These are phyloP conservation scores for Fremontodendron californicum DNA, from an alignment of 345 rosid species.

Conservation along the genomic window DNA sequence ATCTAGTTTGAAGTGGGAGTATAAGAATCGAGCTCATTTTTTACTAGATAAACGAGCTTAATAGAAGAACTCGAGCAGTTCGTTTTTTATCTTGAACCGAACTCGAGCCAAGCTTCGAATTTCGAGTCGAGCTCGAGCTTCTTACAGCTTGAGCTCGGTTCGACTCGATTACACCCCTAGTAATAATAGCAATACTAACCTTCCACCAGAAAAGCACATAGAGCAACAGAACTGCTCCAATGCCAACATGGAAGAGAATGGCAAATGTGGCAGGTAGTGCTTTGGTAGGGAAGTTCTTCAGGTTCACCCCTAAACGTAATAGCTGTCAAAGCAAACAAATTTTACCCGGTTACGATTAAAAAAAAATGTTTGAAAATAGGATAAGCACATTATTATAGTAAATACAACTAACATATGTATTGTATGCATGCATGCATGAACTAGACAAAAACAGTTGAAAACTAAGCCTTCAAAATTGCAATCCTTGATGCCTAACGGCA, in stretches of 20 bases:
- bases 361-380: neutral
- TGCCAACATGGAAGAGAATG: constrained; percentile 77
- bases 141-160: too few relatives aligned
- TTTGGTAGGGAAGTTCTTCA: constrained; percentile 82
- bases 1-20: too few relatives aligned
- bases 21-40: too few relatives aligned
- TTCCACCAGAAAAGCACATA: constrained; percentile 91
- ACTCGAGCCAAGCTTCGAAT: too few relatives aligned
- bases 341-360: neutral
- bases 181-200: constrained; percentile 32
- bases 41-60: too few relatives aligned
- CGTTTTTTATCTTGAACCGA: too few relatives aligned
- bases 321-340: constrained; percentile 44
- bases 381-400: neutral
- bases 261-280: constrained; percentile 61
- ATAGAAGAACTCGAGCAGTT: too few relatives aligned
- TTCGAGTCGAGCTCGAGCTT: too few relatives aligned
- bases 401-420: neutral
- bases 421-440: neutral
- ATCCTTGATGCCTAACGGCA: neutral
- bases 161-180: too few relatives aligned
- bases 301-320: constrained; percentile 62
- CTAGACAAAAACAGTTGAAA: neutral
- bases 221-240: constrained; percentile 79
- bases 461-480: neutral